A percentile compares a stretch with the other conserved stretches of the same genome.
These are phyloP conservation scores for Cryoendolithus antarcticus DNA, from an alignment of 2,329 filamentous ascomycete genomes.

Conservation along the genomic window DNA sequence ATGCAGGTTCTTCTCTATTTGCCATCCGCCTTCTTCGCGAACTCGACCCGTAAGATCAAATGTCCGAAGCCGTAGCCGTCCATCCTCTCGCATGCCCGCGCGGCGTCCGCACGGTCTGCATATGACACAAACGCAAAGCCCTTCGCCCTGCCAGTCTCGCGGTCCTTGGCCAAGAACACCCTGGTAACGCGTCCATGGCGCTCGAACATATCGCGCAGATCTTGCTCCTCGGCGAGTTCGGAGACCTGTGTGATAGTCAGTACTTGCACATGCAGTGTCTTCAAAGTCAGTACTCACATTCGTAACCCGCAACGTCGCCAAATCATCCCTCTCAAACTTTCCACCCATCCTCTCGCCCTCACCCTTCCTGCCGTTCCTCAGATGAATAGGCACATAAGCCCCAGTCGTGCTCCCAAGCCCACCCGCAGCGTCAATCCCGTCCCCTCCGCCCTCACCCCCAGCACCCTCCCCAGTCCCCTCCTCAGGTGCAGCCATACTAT, in stretches of 20 bases:
- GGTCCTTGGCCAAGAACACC: conserved; percentile 95
- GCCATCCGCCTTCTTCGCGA: conserved; percentile 51
- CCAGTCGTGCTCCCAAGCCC: conserved; percentile 53
- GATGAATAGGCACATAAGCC: conserved; percentile 87
- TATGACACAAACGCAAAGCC: conserved; percentile 99
- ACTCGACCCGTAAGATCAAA: conserved; percentile 75
- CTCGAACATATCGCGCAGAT: conserved; percentile 96
- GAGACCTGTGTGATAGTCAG: conserved; percentile 53
- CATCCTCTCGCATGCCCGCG: conserved; percentile 92
- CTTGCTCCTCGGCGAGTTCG: conserved; percentile 91
- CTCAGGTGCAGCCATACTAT: conserved; percentile 84
- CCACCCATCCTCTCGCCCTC: conserved; percentile 75
- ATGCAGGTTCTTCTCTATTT: background rate
- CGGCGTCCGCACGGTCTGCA: conserved; percentile 77
- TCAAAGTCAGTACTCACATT: conserved; percentile 52
- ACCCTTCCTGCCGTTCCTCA: conserved; percentile 61
- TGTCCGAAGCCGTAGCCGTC: conserved; percentile 87
- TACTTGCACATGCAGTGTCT: conserved; percentile 1
- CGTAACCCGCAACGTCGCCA: conserved; percentile 91
- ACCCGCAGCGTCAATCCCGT: conserved; percentile 31
- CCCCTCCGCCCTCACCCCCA: conserved; percentile 30
- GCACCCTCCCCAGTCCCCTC: conserved; percentile 34
- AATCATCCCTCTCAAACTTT: conserved; percentile 93
- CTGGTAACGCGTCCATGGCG: conserved; percentile 91
- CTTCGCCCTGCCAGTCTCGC: conserved; percentile 92